Evolutionary conservation across 345 rosid genomes (phyloP), one percentile per base, ranked within the genome.

Genomic region (Lenwebbia sp.): DNA sequence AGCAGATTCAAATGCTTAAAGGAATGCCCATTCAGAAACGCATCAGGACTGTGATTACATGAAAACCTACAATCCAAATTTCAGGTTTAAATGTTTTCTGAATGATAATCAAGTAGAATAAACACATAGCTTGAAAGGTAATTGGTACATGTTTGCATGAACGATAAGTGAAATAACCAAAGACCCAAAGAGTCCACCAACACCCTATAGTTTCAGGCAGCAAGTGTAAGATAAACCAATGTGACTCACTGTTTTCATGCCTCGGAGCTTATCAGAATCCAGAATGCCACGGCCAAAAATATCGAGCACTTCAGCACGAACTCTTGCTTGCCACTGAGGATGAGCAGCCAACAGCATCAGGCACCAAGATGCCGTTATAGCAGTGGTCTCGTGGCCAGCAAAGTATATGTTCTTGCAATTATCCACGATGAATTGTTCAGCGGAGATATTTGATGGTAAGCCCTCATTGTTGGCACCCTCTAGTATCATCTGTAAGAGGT

Each of bases 321-420:
- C 87, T 26, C 90, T 86, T 30, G 75, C 92, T 84, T 91, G 93
- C 94, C 95, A 90, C 7, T 94, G 91, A 52, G 88, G 93, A 78
- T 91, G 86, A 47, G 87, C 82, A 82, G 93, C 88, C 57, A 91
- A 83, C 58, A 91, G 49, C 87, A 93, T 85, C 82, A 88, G 49
- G 40, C 84, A 65, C 94, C 94, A 91, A 2, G 93, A 88, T 25
- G 88, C 82, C 4, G 93, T 54, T 54, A 74, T 82, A 25, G 94
- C 87, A 23, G 92, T 85, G 54, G 93, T 91, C 85, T 89, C 93
- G 21, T 89, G 89, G 13, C 93, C 94, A 15, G 96, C 92, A 49
- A 91, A 91, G 89, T 90, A 94, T 13, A 91, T 86, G 30, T 81
- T 90, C 84, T 91, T 90, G 90, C 95, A 94, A 56, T 94, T 92